These are phyloP conservation scores for Trichophaea hybrida DNA, from an alignment of 2,329 filamentous ascomycete species.

Conservation along the genomic window DNA sequence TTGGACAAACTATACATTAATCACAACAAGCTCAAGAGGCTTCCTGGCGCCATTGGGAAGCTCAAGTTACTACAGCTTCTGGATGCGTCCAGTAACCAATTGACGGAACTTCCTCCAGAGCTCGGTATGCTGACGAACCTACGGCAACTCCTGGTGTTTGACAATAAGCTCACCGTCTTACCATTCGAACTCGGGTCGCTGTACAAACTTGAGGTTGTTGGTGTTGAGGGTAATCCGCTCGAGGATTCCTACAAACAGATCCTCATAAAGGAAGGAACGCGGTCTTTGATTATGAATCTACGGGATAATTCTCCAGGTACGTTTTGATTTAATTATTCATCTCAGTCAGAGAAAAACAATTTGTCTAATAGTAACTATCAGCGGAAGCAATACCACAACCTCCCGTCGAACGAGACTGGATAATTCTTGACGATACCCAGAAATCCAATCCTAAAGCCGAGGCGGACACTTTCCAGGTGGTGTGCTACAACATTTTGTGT, in stretches of 20 bases:
- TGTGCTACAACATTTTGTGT: conserved; percentile 93
- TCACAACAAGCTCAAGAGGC: conserved; percentile 69
- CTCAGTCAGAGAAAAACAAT: not conserved
- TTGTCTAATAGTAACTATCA: conserved; percentile 10
- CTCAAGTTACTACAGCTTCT: conserved; percentile 68
- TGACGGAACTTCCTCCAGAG: conserved; percentile 70
- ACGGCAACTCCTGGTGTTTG: conserved; percentile 71
- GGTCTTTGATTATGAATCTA: conserved; percentile 65
- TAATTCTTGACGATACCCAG: conserved; percentile 50
- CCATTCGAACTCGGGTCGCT: conserved; percentile 80
- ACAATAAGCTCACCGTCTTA: conserved; percentile 71
- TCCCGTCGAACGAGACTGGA: conserved; percentile 59
- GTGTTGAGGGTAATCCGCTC: conserved; percentile 82
- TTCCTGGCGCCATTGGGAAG: conserved; percentile 71
- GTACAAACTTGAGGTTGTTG: conserved; percentile 74
- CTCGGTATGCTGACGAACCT: conserved; percentile 94
- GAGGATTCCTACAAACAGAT: conserved; percentile 62
- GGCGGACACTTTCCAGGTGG: conserved; percentile 49
- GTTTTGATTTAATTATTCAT: conserved; percentile 28
- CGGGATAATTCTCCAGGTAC: conserved; percentile 74
- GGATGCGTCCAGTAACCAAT: conserved; percentile 77
- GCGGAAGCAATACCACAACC: conserved; percentile 49
- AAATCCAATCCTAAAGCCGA: conserved; percentile 20
- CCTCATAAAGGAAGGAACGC: conserved; percentile 76
- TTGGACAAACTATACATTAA: conserved; percentile 84